Base-by-base conservation (phyloP, 2,329 filamentous ascomycete species). In the Botrytis paeoniae region DNA sequence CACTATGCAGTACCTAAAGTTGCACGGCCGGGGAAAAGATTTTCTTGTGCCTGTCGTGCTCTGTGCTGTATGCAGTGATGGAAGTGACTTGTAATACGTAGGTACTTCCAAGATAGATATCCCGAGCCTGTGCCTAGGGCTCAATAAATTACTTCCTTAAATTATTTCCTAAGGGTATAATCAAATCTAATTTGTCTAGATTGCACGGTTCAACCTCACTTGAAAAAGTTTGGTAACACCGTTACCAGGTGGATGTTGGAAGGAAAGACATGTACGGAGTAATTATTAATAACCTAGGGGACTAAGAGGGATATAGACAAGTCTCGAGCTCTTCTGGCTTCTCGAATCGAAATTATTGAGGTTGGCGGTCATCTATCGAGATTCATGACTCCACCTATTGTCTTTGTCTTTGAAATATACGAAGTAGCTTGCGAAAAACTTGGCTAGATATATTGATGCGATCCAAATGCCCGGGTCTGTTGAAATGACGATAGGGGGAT, bases 1-100 rank as follows among this genome's bases (percentile, higher is more conserved):
- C n/a, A 57, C 37, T 39, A 4, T 41, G 45, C 64, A 37, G 43
- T 37, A 32, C 63, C 51, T 32, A 18, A 18, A 39, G 32, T 35
- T 57, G 65, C 65, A 68, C 65, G 65, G 35, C 35, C 48, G 65
- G 65, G 65, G 48, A 68, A 51, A 54, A 41, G 35, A 22, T 41
- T 57, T 41, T 57, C 37, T 41, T 22, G 37, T 68, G 64, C 35
- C 48, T 41, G 35, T 57, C 16, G 48, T 68, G 48, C 48, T 41
- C 64, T 29, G 64, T 68, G 64, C 25, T 54, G 43, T 37, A 4
- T 65, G 43, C 32, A 32, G 64, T 57, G 25, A 39, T 54, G 39
- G 18, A 66, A 51, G 35, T 22, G 18, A 68, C 35, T 32, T 32
- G 54, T 16, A 57, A 68, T 29, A 35, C 65, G n/a, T 41, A 68